These are phyloP conservation scores for Ogataea pilisensis DNA, from an alignment of 805 yeast genomes.

Conservation along the genomic window DNA sequence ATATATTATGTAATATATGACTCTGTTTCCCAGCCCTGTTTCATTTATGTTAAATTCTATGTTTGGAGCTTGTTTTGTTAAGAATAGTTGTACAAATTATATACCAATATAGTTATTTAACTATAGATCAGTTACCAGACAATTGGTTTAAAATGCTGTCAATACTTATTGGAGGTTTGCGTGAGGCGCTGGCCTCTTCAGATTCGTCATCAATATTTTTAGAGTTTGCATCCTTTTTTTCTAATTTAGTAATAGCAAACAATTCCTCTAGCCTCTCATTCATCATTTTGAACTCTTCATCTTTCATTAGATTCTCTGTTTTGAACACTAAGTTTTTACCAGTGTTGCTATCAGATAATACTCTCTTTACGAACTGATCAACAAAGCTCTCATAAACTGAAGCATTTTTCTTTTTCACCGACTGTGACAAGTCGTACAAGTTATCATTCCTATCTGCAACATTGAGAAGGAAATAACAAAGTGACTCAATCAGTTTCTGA, in stretches of 20 bases:
- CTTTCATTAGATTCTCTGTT: background rate
- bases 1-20: background rate
- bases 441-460: slow-evolving; percentile 7
- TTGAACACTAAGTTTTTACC: background rate
- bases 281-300: background rate
- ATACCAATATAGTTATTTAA: no score
- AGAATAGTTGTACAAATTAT: no score
- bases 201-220: background rate
- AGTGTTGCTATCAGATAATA: background rate
- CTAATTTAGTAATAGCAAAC: slow-evolving; percentile 6
- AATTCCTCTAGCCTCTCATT: slow-evolving; percentile 1
- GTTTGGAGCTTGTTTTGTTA: no score
- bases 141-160: background rate
- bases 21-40: no score
- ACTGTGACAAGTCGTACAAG: slow-evolving; percentile 6
- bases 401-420: background rate
- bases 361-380: background rate
- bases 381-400: slow-evolving; percentile 3
- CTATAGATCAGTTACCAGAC: no score
- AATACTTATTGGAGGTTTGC: background rate
- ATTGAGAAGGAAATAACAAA: slow-evolving; percentile 6
- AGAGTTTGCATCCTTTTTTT: background rate
- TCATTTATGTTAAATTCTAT: no score
- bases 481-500: slow-evolving; percentile 5
- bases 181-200: background rate